Evolutionary conservation across 1,284 basidiomycete species (phyloP), one percentile per base, ranked within the genome.

Genomic region (Rhodotorula sp.): DNA sequence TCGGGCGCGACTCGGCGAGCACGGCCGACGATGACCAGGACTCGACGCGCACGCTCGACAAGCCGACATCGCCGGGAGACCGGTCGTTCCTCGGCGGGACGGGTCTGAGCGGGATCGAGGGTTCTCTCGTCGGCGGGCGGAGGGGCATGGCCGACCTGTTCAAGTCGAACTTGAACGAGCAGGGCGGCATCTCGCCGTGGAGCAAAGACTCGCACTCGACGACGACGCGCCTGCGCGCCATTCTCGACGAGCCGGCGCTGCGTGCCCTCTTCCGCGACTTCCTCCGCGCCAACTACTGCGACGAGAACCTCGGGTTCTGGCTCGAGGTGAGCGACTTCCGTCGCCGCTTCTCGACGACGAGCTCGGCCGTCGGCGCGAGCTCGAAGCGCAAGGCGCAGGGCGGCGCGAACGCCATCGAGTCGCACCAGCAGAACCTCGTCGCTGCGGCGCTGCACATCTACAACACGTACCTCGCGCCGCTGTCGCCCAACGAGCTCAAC

Each of bases 281-380:
- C 84, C 83, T 99, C 67, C 88, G 93, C 56, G 87, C 88, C 64
- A 97, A 97, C 82, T 97, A 97, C 81, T 98, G 94, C 84, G 96
- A 99, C 81, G 96, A 99, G 85, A 99, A 99, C 80, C 84, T 99
- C 77, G 90, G 90, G 60, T 99, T 97, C 84, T 99, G 94, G 91
- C 82, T 98, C 66, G 97, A 98, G 79, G 96, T 97, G 1, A 88
- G 94, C 81, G 96, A 99, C 80, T 97, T 99, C 85, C 95, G 94
- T 84, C 87, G 91, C 77, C 90, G 94, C 78, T 99, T 99, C 84
- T 90, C 89, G 80, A 97, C 93, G 70, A 97, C 96, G 0, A 95
- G 91, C 8, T 93, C 90, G 77, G 93, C 96, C 9, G 91, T 92
- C 17, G 86, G 87, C 4, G 70, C 57, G 67, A 75, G 65, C 61